These are phyloP conservation scores for Rosa lucieae DNA, from an alignment of 306 rosid genomes.

Conservation along the genomic window DNA sequence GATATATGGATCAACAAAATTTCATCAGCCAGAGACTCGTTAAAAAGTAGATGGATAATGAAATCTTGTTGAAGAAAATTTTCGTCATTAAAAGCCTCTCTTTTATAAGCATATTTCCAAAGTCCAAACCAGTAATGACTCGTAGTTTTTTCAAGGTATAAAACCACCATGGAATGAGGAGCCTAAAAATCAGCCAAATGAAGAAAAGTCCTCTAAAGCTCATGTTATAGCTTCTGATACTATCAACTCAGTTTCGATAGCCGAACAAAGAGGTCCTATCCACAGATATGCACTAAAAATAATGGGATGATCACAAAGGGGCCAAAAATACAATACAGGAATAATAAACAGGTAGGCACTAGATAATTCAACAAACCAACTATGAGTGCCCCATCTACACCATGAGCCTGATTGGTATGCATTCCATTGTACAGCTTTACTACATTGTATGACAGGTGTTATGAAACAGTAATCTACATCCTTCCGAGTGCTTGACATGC, in stretches of 20 bases:
- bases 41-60: no score
- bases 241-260: background rate
- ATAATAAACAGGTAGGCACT: background rate
- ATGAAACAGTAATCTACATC: constrained; percentile 49
- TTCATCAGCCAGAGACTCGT: no score
- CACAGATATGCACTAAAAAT: background rate
- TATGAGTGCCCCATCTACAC: background rate
- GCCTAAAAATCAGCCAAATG: background rate
- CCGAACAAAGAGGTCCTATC: background rate
- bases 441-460: constrained; percentile 18
- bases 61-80: no score
- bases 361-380: background rate
- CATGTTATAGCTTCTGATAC: background rate
- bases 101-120: no score
- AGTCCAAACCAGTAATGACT: no score
- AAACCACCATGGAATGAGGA: no score
- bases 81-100: no score
- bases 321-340: background rate
- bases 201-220: background rate
- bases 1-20: background rate
- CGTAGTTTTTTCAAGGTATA: no score
- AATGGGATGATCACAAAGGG: background rate
- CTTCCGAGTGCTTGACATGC: background rate
- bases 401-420: background rate
- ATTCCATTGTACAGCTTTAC: constrained; percentile 6